Conservation (phyloP, 2,329 filamentous ascomycete species). For the Arthrobotrys musiformis region DNA sequence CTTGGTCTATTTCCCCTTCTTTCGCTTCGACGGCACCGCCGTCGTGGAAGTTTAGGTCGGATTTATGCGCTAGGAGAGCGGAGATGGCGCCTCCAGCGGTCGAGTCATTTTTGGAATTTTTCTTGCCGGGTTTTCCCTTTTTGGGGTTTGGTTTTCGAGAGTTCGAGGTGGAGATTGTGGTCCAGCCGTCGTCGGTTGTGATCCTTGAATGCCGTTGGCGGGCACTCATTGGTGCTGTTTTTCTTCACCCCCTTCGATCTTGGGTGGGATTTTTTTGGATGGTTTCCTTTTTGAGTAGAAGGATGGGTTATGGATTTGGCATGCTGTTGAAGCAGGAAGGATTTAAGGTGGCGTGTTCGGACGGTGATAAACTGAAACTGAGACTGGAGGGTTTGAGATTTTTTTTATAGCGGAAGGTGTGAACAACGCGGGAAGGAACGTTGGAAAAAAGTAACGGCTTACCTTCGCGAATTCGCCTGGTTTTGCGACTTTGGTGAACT, state of each 20-base stretch:
- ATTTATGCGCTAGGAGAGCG: constrained; percentile 41
- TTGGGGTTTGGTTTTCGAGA: constrained; percentile 22
- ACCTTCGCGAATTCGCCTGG: too few relatives aligned
- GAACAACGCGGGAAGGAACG: constrained; percentile 8
- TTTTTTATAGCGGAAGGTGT: constrained; percentile 6
- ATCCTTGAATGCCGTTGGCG: constrained; percentile 50
- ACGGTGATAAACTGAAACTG: not conserved
- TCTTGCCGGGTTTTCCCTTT: not conserved
- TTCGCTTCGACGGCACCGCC: not conserved
- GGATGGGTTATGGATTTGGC: not conserved
- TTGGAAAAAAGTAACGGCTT: too few relatives aligned
- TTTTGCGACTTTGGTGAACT: too few relatives aligned
- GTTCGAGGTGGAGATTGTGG: constrained; percentile 29
- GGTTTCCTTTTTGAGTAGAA: not conserved
- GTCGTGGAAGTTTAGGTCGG: constrained; percentile 11
- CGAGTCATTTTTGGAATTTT: too few relatives aligned
- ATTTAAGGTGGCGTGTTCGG: not conserved
- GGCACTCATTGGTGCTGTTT: constrained; percentile 38
- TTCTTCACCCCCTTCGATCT: too few relatives aligned
- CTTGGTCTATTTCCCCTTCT: not conserved
- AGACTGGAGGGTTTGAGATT: constrained; percentile 5
- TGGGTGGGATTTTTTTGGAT: not conserved
- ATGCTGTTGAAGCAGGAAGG: not conserved
- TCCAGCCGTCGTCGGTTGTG: constrained; percentile 47
- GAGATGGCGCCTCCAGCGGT: not conserved